Evolutionary conservation across 108 stramenopile species (phyloP).

Genomic region (Craspedostauros australis): DNA sequence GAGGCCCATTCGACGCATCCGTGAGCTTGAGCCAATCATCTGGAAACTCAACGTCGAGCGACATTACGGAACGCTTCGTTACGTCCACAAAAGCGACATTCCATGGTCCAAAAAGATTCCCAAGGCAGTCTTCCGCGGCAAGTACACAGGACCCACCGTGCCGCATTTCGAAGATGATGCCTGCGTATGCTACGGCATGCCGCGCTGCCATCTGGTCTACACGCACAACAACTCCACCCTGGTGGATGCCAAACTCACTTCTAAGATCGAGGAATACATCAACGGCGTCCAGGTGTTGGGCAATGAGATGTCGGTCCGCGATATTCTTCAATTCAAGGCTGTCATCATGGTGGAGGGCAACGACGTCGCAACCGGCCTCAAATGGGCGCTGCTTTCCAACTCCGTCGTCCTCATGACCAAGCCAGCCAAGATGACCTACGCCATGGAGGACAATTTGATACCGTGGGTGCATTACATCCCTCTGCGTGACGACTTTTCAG

Average conservation of each 20-base stretch:
- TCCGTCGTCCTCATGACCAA: constrained; percentile 52
- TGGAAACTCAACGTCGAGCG: background rate
- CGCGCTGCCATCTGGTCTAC: constrained; percentile 28
- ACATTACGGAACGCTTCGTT: background rate
- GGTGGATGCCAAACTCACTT: constrained; percentile 27
- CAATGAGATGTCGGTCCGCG: background rate
- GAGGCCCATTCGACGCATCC: too few species aligned
- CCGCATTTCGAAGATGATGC: background rate
- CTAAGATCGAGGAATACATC: background rate
- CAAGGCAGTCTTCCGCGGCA: constrained; percentile 1
- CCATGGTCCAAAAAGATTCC: background rate
- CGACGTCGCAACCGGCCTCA: constrained; percentile 55
- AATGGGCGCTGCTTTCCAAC: constrained; percentile 38
- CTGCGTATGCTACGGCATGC: background rate
- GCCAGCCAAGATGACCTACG: constrained; percentile 39
- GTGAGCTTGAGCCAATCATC: too few species aligned
- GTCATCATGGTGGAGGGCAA: constrained; percentile 49
- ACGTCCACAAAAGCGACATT: background rate
- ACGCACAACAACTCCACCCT: constrained; percentile 23
- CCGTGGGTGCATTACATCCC: constrained; percentile 64
- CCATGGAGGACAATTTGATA: constrained; percentile 51
- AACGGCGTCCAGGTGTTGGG: background rate
- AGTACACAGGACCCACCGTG: background rate
- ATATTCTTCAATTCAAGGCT: constrained; percentile 25
- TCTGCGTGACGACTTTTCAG: constrained; percentile 25